Evolutionary conservation across 768 basidiomycete species (phyloP), one percentile per base, ranked within the genome.

Genomic region (Kwoniella sp.): DNA sequence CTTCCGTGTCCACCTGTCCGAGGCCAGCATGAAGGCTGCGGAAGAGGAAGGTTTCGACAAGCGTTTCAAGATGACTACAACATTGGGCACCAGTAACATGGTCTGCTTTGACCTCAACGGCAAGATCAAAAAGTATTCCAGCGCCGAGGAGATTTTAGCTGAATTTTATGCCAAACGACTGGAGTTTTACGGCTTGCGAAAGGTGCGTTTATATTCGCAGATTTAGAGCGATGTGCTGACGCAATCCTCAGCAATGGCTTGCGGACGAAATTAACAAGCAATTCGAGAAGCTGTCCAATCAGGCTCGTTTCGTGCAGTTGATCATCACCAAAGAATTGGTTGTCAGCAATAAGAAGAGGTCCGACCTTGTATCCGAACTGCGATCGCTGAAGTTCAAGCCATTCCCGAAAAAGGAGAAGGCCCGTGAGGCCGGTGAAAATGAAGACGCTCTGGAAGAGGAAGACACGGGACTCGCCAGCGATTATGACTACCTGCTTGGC

Each of bases 221-320:
- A 47, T 11, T 1, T 25, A n/a, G 5, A 23, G 47, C 32, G 14
- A 29, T 4, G 5, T 9, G 23, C 11, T 36, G 19, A 14, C 46
- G 65, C 42, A 69, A 45, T 23, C 9, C n/a, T 1, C 64, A 96
- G 91, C 90, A 93, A 70, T 80, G 80, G 74, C 80, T 92, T 46
- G 87, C 89, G 9, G 82, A 82, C 57, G 87, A 92, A 64, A 78
- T 99, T 26, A 86, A 90, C 63, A 77, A 75, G 36, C 82, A 83
- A 33, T 84, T 88, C 54, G 91, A 96, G 67, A 87, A 82, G 59
- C 78, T 96, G 15, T 84, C 83, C 49, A 98, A 98, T 72, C 95
- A 99, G 71, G 93, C 90, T 11, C 86, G 92, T 19, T 99, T 99
- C 75, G 84, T 99, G 43, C 82, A 89, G 73, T 92, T 96, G 91